Evolutionary conservation across 495 filamentous ascomycete genomes (phyloP), one percentile per base, ranked within the genome.

Genomic region (Annulohypoxylon nitens): DNA sequence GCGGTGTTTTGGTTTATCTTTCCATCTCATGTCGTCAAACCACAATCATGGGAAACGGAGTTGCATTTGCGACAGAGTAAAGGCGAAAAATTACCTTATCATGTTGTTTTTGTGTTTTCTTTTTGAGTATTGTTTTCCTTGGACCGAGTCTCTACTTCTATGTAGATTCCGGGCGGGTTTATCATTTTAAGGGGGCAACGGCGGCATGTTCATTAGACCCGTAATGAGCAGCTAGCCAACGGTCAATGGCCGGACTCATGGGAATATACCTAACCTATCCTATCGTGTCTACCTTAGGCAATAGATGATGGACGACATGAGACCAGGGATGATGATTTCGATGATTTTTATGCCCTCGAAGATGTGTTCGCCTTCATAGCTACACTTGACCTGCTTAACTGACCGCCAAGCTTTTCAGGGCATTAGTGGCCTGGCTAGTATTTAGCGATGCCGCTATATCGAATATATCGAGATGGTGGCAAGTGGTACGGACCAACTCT

Each of bases 41-140:
- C 58, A 66, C 58, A 66, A 50, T 68, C 67, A 75, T 75, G 72
- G 72, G 64, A 64, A 64, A 51, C 64, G 72, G 72, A 75, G 67
- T 75, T 75, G 72, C 67, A 71, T 75, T 75, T 75, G 26, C 67
- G 72, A 70, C 63, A 58, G 61, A 65, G 51, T 54, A 66, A 75
- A 71, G 67, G 67, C 67, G 59, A 64, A 70, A 70, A 73, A 73
- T 57, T 37, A 69, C 43, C 39, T 20, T 16, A 34, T 54, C 12
- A 18, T 37, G 34, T 64, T 64, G n/a, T 61, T 43, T 43, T 43
- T 43, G 39, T 16, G 23, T 48, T 50, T 43, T 6, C 47, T 48
- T 37, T 61, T 70, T 12, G 34, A 36, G 57, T 25, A 20, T 48
- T 26, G 23, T 18, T 67, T 64, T 70, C 50, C 26, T 74, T 67